Percentiles rank a stretch among this genome's conserved stretches.
Evolutionary conservation across 129 eudicot genomes (phyloP).

Genomic region (Pittosporum tobira): DNA sequence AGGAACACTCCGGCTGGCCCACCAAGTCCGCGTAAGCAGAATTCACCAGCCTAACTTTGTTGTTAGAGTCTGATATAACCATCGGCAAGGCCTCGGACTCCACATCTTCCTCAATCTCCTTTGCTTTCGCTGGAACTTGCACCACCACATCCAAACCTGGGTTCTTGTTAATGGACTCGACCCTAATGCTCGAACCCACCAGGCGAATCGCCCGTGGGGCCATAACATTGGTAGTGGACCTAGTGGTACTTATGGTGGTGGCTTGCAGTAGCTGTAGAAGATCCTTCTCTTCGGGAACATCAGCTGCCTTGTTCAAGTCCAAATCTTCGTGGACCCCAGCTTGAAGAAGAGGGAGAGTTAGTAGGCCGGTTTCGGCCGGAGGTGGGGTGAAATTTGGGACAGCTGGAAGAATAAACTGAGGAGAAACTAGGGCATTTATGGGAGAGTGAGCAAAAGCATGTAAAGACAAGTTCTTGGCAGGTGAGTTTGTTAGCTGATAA

Average conservation of each 20-base stretch:
- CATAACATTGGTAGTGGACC: slow-evolving; percentile 32
- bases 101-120: slow-evolving; percentile 50
- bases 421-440: slow-evolving; percentile 11
- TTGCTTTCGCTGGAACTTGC: slow-evolving; percentile 10
- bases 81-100: slow-evolving; percentile 52
- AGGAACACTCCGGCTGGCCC: slow-evolving; percentile 79
- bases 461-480: slow-evolving; percentile 23
- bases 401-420: not conserved
- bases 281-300: slow-evolving; percentile 46
- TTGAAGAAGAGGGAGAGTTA: slow-evolving; percentile 53
- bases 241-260: slow-evolving; percentile 15
- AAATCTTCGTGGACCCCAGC: slow-evolving; percentile 9
- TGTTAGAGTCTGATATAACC: slow-evolving; percentile 60
- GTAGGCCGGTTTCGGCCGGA: slow-evolving; percentile 25
- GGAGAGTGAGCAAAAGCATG: slow-evolving; percentile 25
- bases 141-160: not conserved
- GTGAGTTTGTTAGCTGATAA: slow-evolving; percentile 23
- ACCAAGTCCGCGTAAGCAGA: slow-evolving; percentile 71
- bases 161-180: slow-evolving; percentile 27
- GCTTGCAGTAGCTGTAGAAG: slow-evolving; percentile 35
- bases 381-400: slow-evolving; percentile 18
- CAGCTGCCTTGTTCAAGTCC: slow-evolving; percentile 45
- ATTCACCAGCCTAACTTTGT: slow-evolving; percentile 64
- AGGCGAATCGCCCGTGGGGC: slow-evolving; percentile 55
- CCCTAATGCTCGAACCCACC: slow-evolving; percentile 37